Evolutionary conservation across 1,139 yeast species (phyloP).

Genomic region (Saccharomyces uvarum): DNA sequence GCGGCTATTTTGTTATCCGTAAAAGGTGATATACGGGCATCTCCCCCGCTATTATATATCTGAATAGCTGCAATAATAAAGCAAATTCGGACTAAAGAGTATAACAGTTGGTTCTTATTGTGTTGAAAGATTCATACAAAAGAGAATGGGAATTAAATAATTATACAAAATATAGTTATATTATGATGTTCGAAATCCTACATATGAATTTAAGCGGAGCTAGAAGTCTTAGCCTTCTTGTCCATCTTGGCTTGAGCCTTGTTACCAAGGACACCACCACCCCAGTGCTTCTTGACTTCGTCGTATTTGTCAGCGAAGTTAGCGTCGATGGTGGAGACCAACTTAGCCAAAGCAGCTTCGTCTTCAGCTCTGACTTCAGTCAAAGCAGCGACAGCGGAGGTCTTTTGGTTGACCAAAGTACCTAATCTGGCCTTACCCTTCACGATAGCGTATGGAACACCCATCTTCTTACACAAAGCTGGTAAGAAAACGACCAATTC

Average conservation of each 20-base stretch:
- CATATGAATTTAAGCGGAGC: slow-evolving; percentile 21
- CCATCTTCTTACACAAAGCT: slow-evolving; percentile 98
- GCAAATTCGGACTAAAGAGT: background rate
- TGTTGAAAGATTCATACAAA: background rate
- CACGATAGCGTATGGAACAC: slow-evolving; percentile 96
- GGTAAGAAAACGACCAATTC: slow-evolving; percentile 95
- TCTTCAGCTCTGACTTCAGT: slow-evolving; percentile 92
- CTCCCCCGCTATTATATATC: background rate
- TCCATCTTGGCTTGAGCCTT: slow-evolving; percentile 75
- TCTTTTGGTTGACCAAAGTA: slow-evolving; percentile 93
- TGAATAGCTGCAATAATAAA: background rate
- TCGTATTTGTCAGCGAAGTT: slow-evolving; percentile 91
- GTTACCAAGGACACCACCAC: slow-evolving; percentile 97
- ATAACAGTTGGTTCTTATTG: background rate
- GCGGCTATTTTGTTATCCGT: background rate
- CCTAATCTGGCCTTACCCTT: slow-evolving; percentile 99
- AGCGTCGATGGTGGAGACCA: slow-evolving; percentile 84
- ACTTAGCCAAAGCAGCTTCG: slow-evolving; percentile 87
- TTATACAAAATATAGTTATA: background rate
- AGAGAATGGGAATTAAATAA: background rate
- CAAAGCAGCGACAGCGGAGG: slow-evolving; percentile 92
- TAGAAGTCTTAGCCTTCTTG: slow-evolving; percentile 47
- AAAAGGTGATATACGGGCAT: background rate
- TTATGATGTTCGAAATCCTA: background rate
- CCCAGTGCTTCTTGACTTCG: slow-evolving; percentile 97